These are phyloP conservation scores for Inga oerstediana DNA, from an alignment of 306 rosid species.

Conservation along the genomic window DNA sequence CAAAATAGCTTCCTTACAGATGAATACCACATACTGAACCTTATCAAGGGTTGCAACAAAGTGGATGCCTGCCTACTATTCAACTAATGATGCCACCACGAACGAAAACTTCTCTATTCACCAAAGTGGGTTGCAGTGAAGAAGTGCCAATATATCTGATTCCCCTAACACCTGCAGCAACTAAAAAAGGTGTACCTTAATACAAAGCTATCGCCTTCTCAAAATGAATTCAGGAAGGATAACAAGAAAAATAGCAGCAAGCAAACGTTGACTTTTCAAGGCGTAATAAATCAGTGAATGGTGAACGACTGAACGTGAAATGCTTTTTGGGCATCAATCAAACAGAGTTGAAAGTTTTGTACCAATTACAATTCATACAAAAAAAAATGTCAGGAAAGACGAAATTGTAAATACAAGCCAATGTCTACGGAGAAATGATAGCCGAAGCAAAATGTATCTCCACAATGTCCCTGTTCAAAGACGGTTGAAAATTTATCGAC, in stretches of 20 bases:
- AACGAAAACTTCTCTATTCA: not conserved
- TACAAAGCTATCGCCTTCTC: not conserved
- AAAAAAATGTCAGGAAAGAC: not conserved
- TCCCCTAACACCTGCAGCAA: not conserved
- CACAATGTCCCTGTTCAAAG: not conserved
- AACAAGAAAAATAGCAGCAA: not conserved
- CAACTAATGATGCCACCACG: not conserved
- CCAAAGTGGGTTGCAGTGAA: not conserved
- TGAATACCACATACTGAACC: not conserved
- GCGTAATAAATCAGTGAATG: not conserved
- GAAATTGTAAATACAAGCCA: not conserved
- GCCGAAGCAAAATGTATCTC: not conserved
- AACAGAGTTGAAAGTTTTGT: not conserved
- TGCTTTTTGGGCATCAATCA: not conserved
- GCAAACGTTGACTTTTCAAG: not conserved
- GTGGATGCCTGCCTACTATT: not conserved
- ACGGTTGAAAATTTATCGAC: not conserved
- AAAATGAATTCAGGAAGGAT: not conserved
- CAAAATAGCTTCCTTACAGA: not conserved
- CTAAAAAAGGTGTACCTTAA: not conserved
- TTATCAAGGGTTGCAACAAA: not conserved
- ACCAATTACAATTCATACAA: not conserved
- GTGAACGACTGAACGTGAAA: not conserved
- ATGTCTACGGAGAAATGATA: not conserved
- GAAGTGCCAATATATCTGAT: not conserved